Conservation (phyloP, 192 early-diverging fungal genomes). For the Coemansia erecta region DNA sequence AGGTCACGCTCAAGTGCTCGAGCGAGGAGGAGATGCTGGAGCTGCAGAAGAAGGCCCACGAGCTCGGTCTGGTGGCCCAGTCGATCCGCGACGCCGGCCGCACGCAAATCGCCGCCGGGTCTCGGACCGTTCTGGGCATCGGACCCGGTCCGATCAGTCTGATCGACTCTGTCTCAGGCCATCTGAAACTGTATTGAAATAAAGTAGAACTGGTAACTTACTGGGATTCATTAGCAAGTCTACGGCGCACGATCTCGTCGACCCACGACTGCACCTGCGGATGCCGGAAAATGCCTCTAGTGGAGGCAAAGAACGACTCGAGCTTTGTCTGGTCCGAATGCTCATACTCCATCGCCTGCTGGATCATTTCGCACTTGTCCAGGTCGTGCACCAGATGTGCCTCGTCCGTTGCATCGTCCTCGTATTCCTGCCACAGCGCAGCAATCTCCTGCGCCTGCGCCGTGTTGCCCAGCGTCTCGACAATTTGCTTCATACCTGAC, state of each 20-base stretch:
- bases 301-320: conserved; percentile 79
- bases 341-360: conserved; percentile 91
- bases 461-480: conserved; percentile 56
- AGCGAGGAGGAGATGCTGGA: conserved; percentile 68
- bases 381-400: conserved; percentile 84
- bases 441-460: conserved; percentile 68
- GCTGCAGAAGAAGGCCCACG: conserved; percentile 24
- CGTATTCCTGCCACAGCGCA: conserved; percentile 83
- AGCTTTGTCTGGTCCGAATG: conserved; percentile 62
- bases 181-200: conserved; percentile 56
- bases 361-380: conserved; percentile 97
- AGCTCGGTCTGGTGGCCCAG: conserved; percentile 33
- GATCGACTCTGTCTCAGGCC: conserved; percentile 56
- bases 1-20: conserved; percentile 77
- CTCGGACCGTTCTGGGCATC: conserved; percentile 88
- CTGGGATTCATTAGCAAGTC: not conserved
- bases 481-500: conserved; percentile 48
- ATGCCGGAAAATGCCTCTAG: conserved; percentile 77
- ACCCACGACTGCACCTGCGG: conserved; percentile 81
- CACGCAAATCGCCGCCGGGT: conserved; percentile 75
- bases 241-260: conserved; percentile 64
- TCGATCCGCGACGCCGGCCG: conserved; percentile 88
- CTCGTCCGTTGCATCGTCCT: conserved; percentile 68
- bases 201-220: not conserved
- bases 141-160: conserved; percentile 71